These are phyloP conservation scores for Anacardium occidentale DNA, from an alignment of 345 rosid genomes.

Conservation along the genomic window DNA sequence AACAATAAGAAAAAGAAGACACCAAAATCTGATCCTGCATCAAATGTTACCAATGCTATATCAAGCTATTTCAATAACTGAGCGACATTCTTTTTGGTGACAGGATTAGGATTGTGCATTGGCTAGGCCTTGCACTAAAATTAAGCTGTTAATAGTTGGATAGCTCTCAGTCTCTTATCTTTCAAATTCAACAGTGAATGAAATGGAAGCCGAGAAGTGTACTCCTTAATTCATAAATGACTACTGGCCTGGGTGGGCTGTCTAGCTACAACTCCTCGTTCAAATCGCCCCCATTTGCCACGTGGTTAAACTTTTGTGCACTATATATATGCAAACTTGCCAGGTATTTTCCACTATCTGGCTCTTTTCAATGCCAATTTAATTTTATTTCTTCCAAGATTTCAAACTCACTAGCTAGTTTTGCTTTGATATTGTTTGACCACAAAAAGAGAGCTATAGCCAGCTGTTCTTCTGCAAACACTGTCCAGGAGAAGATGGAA, in stretches of 20 bases:
- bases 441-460: constrained; percentile 2
- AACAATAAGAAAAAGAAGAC: too few relatives aligned
- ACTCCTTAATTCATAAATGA: not conserved
- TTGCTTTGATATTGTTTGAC: not conserved
- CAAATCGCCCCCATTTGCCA: constrained; percentile 39
- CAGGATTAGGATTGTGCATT: too few relatives aligned
- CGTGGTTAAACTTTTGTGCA: constrained; percentile 14
- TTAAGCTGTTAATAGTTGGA: not conserved
- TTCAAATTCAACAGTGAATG: not conserved
- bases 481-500: constrained; percentile 42
- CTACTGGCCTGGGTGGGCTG: not conserved
- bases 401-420: not conserved
- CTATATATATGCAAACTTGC: constrained; percentile 34
- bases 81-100: too few relatives aligned
- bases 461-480: not conserved
- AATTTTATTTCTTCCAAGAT: not conserved
- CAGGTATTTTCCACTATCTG: constrained; percentile 16
- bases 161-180: not conserved
- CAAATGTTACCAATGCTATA: too few relatives aligned
- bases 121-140: not conserved
- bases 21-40: too few relatives aligned
- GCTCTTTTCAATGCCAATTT: not conserved
- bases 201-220: not conserved
- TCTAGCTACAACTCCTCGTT: constrained; percentile 38
- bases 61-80: too few relatives aligned